Base-by-base conservation (phyloP, 2,329 filamentous ascomycete species). In the Colletotrichum spaethianum region DNA sequence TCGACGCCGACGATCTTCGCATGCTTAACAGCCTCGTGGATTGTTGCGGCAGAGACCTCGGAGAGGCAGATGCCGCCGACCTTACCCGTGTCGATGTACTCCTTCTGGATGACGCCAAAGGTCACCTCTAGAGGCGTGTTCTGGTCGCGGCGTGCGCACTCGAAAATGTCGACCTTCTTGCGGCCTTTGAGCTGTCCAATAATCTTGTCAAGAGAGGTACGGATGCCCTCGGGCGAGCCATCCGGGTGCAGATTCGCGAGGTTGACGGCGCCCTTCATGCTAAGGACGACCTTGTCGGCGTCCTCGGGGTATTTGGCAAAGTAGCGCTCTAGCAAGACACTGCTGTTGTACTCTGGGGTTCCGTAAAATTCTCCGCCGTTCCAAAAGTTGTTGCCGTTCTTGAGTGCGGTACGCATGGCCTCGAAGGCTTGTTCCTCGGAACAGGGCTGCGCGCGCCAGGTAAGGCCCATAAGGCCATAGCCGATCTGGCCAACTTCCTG, bases 291-390 rank as follows among this genome's bases (percentile, higher is more conserved):
- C 77, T 90, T 89, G 61, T 86, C 83, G 9, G 90, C 90, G 74
- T 93, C 89, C 73, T 91, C 88, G 1, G 92, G 91, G 77, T 93
- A 88, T 72, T 87, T 85, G 40, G 84, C 84, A 77, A 93, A 92
- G 81, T 93, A 93, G 33, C 85, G 83, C 72, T 89, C 86, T 38
- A 93, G 80, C 12, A 93, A 80, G 40, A 88, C 86, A 76, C 92
- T 89, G 77, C 79, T 83, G 81, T 92, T 91, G 76, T 85, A 85
- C 26, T 88, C 83, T 1, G 87, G 86, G 0, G 84, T 82, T 48
- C 91, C 91, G 81, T 93, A 93, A 77, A 93, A 87, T 77, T 92
- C 90, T 73, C 86, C 91, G 46, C 84, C 90, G 75, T 92, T 92
- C 90, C 90, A 93, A 67, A 87, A 82, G 73, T 81, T 86, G 76